These are phyloP conservation scores for Wallacemonas sp. DNA, from an alignment of 208 protist species.

Conservation along the genomic window DNA sequence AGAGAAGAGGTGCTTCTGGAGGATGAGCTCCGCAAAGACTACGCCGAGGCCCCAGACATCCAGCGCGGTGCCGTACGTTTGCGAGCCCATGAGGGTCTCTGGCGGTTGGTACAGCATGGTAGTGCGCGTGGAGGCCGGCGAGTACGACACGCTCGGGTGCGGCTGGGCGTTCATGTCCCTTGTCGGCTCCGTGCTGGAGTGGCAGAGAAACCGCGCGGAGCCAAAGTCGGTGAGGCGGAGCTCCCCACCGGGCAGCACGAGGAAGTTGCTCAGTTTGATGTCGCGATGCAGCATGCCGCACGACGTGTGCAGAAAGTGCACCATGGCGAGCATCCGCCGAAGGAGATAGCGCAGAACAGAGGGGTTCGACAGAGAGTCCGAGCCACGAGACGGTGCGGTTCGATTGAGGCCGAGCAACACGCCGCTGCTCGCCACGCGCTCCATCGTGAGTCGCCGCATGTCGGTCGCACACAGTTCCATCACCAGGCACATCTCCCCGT, in stretches of 20 bases:
- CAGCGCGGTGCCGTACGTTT: slow-evolving; percentile 50
- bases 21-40: slow-evolving; percentile 85
- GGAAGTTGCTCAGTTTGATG: slow-evolving; percentile 89
- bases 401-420: neutral
- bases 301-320: slow-evolving; percentile 70
- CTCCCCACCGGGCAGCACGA: slow-evolving; percentile 61
- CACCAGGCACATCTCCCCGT: slow-evolving; percentile 81
- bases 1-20: slow-evolving; percentile 74
- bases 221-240: slow-evolving; percentile 90
- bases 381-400: slow-evolving; percentile 1
- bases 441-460: slow-evolving; percentile 50
- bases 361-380: neutral
- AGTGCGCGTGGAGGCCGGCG: slow-evolving; percentile 71
- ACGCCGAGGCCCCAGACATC: slow-evolving; percentile 89
- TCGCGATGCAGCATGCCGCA: slow-evolving; percentile 86
- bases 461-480: slow-evolving; percentile 72
- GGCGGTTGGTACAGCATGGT: slow-evolving; percentile 89
- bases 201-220: slow-evolving; percentile 72
- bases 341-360: slow-evolving; percentile 74
- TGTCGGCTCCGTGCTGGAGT: too few relatives aligned
- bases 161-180: too few relatives aligned
- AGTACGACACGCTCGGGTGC: slow-evolving; percentile 36
- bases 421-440: neutral
- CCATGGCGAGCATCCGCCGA: slow-evolving; percentile 63
- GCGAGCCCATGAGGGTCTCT: slow-evolving; percentile 75